Percentiles rank a stretch among this genome's conserved stretches.
Evolutionary conservation across 306 rosid genomes (phyloP).

Genomic region (Castanopsis chinensis): DNA sequence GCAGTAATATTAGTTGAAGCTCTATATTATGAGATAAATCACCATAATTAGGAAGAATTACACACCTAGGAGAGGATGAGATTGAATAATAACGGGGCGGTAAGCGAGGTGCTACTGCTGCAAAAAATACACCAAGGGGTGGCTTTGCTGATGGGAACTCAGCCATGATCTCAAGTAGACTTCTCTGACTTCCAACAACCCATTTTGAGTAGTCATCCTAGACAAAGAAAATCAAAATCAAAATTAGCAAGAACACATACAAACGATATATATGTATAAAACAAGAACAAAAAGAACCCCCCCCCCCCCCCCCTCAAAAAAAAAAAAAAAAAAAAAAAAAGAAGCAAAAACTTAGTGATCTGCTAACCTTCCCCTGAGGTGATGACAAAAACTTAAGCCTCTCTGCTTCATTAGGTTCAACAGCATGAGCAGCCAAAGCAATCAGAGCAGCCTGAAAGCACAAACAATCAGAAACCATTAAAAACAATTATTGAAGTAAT

Average conservation of each 20-base stretch:
- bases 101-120: constrained; percentile 85
- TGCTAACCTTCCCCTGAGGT: constrained; percentile 82
- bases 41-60: constrained; percentile 17
- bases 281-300: not conserved
- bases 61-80: constrained; percentile 93
- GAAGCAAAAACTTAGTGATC: not conserved
- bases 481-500: not conserved
- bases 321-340: not conserved
- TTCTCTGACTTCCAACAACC: constrained; percentile 88
- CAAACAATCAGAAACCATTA: constrained; percentile 6
- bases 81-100: constrained; percentile 96
- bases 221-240: constrained; percentile 16
- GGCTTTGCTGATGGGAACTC: constrained; percentile 94
- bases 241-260: constrained; percentile 3
- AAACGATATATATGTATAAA: not conserved
- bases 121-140: constrained; percentile 94
- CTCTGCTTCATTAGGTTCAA: constrained; percentile 76
- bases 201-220: constrained; percentile 96
- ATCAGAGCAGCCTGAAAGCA: constrained; percentile 69
- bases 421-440: constrained; percentile 87
- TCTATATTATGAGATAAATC: not conserved
- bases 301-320: not conserved
- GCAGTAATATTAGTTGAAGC: constrained; percentile 11
- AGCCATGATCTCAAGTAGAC: constrained; percentile 89
- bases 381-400: constrained; percentile 77